Conservation (phyloP, 768 basidiomycete genomes). For the Rhodotorula babjevae region DNA sequence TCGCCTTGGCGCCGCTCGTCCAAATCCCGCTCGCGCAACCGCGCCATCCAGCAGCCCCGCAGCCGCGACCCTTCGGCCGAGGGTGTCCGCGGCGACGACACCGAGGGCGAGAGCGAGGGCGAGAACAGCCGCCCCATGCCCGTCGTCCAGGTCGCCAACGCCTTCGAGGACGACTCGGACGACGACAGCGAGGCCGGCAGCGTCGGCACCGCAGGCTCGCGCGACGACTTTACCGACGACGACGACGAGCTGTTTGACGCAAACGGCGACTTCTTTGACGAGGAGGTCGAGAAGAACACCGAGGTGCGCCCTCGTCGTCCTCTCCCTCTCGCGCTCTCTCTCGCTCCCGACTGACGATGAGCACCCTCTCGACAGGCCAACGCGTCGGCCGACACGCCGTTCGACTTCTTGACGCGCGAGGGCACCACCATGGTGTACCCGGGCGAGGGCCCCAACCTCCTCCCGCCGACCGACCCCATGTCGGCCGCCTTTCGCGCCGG, state of each 20-base stretch:
- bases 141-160: constrained; percentile 24
- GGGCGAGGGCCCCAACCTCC: constrained; percentile 38
- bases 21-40: constrained; percentile 1
- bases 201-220: constrained; percentile 3
- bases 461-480: constrained; percentile 14
- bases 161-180: constrained; percentile 29
- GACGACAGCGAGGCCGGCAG: constrained; percentile 21
- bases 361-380: constrained; percentile 22
- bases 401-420: constrained; percentile 23
- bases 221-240: constrained; percentile 5
- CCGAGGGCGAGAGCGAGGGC: constrained; percentile 32
- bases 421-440: constrained; percentile 27
- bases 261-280: constrained; percentile 7
- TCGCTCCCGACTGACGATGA: too few species aligned
- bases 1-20: constrained; percentile 28
- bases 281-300: constrained; percentile 36
- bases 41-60: neutral
- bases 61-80: constrained; percentile 26
- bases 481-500: neutral
- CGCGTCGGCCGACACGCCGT: constrained; percentile 31
- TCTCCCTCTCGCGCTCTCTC: too few species aligned
- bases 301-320: constrained; percentile 14
- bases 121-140: constrained; percentile 22
- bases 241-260: neutral
- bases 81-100: constrained; percentile 23